Evolutionary conservation across 2,329 filamentous ascomycete genomes (phyloP).

Genomic region (Teratosphaeria pseudoeucalypti): DNA sequence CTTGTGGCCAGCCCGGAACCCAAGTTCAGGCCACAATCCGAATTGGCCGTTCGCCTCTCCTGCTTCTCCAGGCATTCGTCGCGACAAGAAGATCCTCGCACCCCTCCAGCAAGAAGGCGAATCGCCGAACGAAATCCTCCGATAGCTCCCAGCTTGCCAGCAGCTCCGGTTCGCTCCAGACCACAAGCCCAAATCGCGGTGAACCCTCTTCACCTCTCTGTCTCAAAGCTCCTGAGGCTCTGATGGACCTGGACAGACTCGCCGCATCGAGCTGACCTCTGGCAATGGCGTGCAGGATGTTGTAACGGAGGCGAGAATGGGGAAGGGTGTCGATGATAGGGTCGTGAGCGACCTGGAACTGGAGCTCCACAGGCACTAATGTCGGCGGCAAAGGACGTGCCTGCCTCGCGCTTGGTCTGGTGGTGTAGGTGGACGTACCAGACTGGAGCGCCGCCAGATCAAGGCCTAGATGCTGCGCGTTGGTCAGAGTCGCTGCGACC

Average conservation of each 20-base stretch:
- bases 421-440: constrained; percentile 11
- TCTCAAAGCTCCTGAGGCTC: constrained; percentile 17
- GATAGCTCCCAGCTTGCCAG: constrained; percentile 34
- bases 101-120: constrained; percentile 30
- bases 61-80: constrained; percentile 33
- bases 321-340: constrained; percentile 21
- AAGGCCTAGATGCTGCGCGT: constrained; percentile 17
- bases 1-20: no score
- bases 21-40: neutral
- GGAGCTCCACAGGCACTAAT: constrained; percentile 16
- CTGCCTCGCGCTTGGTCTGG: neutral
- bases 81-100: constrained; percentile 29
- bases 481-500: constrained; percentile 15
- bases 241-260: constrained; percentile 12
- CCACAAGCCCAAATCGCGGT: constrained; percentile 22
- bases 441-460: constrained; percentile 8
- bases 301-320: constrained; percentile 18
- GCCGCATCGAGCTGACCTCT: constrained; percentile 15
- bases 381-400: constrained; percentile 9
- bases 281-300: constrained; percentile 18
- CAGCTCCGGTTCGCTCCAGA: constrained; percentile 33
- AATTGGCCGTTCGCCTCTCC: constrained; percentile 19
- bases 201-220: constrained; percentile 11
- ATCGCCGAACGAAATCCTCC: constrained; percentile 29
- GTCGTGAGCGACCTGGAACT: constrained; percentile 21